Base-by-base conservation (phyloP, 2,329 filamentous ascomycete species). In the Neonectria coccinea region DNA sequence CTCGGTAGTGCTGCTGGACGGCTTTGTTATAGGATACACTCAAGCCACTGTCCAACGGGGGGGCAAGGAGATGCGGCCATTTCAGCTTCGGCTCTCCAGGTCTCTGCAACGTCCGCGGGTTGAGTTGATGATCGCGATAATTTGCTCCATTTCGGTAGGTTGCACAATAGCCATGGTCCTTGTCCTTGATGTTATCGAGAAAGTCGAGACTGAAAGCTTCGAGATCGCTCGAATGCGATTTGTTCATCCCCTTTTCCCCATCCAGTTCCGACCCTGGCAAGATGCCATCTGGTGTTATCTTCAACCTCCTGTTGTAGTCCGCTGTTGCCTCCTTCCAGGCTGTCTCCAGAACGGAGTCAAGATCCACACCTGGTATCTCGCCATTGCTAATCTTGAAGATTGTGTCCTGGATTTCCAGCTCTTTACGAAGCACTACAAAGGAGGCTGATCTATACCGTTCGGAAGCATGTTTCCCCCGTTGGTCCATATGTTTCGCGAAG, bases 141-240 rank as follows among this genome's bases (percentile, higher is more conserved):
- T 71, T 72, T n/a, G 62, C 70, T 10, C 62, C 67, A 27, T 70
- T 59, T 31, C 70, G 63, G 22, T 70, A 72, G 12, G 73, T n/a
- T 12, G 67, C 67, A 6, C 45, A 42, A 44, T 62, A 42, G n/a
- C 14, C 29, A 25, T 12, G 10, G 8, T 27, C 2, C 11, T 8
- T 29, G 33, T 25, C 12, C 1, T 18, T 2, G n/a, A 44, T 4
- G 25, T 66, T 56, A 16, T 18, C n/a, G n/a, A 72, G 67, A 25
- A 64, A 73, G 18, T 70, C 67, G 25, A 70, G 41, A 12, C 59
- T 56, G 45, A 73, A 73, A 25, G 57, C 51, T 3, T 66, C 67
- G 14, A 73, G 65, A 42, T 73, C 69, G 20, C 51, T 58, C 6
- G 67, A 68, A 45, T 66, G 65, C 16, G 45, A 58, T 2, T n/a